Conservation (phyloP, 1,284 basidiomycete genomes). For the Melampsora americana region DNA sequence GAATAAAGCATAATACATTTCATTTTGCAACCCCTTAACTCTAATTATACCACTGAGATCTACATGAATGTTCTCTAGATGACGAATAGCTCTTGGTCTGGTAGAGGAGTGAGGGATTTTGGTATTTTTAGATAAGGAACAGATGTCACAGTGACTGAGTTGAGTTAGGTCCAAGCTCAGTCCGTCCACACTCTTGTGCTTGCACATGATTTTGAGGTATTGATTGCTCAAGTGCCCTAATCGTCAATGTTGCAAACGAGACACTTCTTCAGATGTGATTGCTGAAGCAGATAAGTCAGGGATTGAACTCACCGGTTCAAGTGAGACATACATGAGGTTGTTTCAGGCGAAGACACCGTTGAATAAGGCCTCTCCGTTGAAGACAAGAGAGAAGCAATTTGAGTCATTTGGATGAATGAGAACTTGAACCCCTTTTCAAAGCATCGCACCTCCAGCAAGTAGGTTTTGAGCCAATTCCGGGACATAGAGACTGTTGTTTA, state of each 20-base stretch:
- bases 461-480: neutral
- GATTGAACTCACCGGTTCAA: neutral
- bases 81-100: too few relatives aligned
- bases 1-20: too few relatives aligned
- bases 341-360: neutral
- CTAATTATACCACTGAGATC: too few relatives aligned
- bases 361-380: neutral
- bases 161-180: neutral
- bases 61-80: too few relatives aligned
- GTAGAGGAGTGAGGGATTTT: too few relatives aligned
- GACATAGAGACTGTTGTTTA: neutral
- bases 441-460: neutral
- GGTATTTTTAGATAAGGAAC: neutral
- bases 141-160: neutral
- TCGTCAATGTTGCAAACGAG: neutral
- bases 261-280: neutral
- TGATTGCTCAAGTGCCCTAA: neutral
- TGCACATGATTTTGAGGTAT: neutral
- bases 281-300: neutral
- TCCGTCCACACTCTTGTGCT: neutral
- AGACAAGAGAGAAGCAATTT: neutral
- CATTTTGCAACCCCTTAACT: too few relatives aligned
- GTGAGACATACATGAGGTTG: too few relatives aligned
- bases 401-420: neutral
- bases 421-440: neutral